These are phyloP conservation scores for Colletotrichum lupini DNA, from an alignment of 2,329 filamentous ascomycete species.

Conservation along the genomic window DNA sequence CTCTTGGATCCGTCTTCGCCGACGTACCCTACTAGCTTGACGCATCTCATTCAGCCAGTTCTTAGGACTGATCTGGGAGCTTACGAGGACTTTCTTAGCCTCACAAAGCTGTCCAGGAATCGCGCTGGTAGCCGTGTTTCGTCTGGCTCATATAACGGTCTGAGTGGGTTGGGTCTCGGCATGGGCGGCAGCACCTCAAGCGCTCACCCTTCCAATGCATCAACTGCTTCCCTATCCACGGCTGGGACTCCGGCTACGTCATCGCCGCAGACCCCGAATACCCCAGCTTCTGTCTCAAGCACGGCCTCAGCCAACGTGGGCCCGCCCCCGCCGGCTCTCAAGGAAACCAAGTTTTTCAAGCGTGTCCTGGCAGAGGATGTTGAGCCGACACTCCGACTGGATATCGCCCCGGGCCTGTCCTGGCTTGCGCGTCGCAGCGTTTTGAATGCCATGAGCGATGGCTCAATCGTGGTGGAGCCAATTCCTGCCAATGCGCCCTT, in stretches of 20 bases:
- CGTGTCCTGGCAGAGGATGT: conserved; percentile 89
- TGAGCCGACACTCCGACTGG: conserved; percentile 90
- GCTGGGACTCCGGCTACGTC: conserved; percentile 60
- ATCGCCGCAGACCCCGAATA: conserved; percentile 69
- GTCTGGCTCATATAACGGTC: conserved; percentile 71
- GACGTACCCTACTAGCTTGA: conserved; percentile 76
- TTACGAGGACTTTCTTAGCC: conserved; percentile 85
- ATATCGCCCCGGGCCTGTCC: conserved; percentile 88
- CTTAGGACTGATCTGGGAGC: conserved; percentile 83
- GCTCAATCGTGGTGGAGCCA: conserved; percentile 89
- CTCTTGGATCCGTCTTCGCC: conserved; percentile 59
- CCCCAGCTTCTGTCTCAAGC: conserved; percentile 64
- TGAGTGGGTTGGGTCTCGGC: conserved; percentile 55
- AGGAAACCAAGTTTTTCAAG: conserved; percentile 96
- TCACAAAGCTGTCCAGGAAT: conserved; percentile 76
- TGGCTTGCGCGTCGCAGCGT: conserved; percentile 93
- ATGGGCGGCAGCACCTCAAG: conserved; percentile 59
- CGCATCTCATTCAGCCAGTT: conserved; percentile 84
- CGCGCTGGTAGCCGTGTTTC: conserved; percentile 73
- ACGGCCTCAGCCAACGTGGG: conserved; percentile 50
- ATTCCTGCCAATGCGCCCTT: conserved; percentile 71
- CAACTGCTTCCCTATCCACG: conserved; percentile 67
- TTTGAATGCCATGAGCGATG: conserved; percentile 83
- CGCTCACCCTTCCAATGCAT: conserved; percentile 66
- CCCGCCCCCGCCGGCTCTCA: conserved; percentile 70